These are phyloP conservation scores for Purpureocillium takamizusanense DNA, from an alignment of 2,329 filamentous ascomycete species.

Conservation along the genomic window DNA sequence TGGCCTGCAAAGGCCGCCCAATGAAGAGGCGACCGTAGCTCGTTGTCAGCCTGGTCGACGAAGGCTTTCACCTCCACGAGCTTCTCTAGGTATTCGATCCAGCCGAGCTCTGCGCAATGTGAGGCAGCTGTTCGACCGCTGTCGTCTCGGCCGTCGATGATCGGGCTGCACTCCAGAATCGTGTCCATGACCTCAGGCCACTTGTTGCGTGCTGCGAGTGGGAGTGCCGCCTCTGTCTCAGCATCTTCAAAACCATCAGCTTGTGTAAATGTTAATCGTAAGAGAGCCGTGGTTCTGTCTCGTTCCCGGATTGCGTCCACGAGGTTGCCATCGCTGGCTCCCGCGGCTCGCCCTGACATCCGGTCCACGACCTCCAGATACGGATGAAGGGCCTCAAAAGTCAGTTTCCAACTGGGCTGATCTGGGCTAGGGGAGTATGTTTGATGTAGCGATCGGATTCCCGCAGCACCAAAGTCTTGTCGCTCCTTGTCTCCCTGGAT, in stretches of 20 bases:
- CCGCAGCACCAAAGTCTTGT: not conserved
- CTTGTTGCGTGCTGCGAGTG: conserved; percentile 6
- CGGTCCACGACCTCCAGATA: too few species aligned
- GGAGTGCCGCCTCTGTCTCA: conserved; percentile 3
- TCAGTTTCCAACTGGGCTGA: too few species aligned
- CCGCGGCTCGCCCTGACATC: too few species aligned
- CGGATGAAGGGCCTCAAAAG: too few species aligned
- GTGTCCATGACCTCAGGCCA: conserved; percentile 6
- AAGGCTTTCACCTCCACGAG: conserved; percentile 1
- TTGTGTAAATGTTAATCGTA: conserved; percentile 3
- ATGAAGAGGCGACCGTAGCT: conserved; percentile 2
- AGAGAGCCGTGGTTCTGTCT: conserved; percentile 1
- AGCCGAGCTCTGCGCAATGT: conserved; percentile 7
- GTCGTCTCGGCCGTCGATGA: conserved; percentile 5
- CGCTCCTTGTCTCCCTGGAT: not conserved
- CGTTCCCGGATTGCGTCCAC: conserved; percentile 2
- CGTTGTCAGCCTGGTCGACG: conserved; percentile 5
- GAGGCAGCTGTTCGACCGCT: conserved; percentile 8
- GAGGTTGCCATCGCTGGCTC: too few species aligned
- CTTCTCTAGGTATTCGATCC: not conserved
- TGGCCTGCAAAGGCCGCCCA: conserved; percentile 2
- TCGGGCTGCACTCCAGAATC: conserved; percentile 6
- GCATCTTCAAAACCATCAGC: conserved; percentile 1
- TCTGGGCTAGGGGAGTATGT: too few species aligned
- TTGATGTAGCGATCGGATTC: conserved; percentile 2